Base-by-base conservation (phyloP, 371 early-diverging fungal species). In the Mucor piriformis region DNA sequence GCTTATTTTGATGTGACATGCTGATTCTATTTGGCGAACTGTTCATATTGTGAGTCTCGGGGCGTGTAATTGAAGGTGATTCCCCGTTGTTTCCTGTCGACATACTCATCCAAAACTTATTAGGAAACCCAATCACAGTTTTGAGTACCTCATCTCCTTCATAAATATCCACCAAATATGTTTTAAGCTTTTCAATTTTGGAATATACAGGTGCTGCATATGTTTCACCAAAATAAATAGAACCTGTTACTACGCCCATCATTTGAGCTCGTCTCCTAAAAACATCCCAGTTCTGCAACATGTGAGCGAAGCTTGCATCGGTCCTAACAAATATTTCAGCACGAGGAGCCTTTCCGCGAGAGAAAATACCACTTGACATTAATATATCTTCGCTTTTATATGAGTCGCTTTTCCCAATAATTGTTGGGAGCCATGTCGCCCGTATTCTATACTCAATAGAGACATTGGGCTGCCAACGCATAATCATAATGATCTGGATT, bases 381-480 rank as follows among this genome's bases (percentile, higher is more conserved):
- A 70, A 37, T 7, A 69, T 24, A 7, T 58, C 66, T 27, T 72
- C 69, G n/a, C 47, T 63, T 7, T 63, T 65, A 20, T 63, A 38
- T 4, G 50, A 27, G 21, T 50, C 64, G 12, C 66, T 43, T 12
- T 40, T 63, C 5, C 75, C 75, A 47, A 77, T 70, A 38, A 74
- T 51, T 6, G 68, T 33, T 7, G 81, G 81, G 20, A 74, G 37
- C 78, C 76, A 81, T 4, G 73, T 72, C 4, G 78, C 81, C 10
- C 72, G 66, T 54, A 96, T 88, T 38, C 88, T 84, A 74, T 96
- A 96, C 29, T 91, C 88, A 24, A 97, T 86, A 0, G 89, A 89
- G 25, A 96, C 88, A 62, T 93, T 91, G 1, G 94, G 93, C 23
- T 93, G 88, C 95, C 95, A 95, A 4, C 85, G 84, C 64, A 93